Percentiles rank a stretch among this genome's conserved stretches.
Evolutionary conservation across 495 filamentous ascomycete genomes (phyloP).

Genomic region (Penicillium maclennaniae): DNA sequence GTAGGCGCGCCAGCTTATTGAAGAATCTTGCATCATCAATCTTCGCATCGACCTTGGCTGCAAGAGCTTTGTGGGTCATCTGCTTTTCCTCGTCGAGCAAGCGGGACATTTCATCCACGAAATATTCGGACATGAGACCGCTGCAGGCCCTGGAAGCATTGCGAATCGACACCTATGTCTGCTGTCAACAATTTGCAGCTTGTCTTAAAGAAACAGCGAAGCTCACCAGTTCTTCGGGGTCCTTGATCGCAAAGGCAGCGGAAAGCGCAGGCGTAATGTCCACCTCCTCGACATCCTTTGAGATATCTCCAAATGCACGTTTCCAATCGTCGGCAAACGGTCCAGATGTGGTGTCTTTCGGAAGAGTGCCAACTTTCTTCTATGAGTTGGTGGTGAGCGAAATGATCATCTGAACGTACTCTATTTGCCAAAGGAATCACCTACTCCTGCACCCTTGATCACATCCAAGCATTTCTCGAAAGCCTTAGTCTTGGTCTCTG

Average conservation of each 20-base stretch:
- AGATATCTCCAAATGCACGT: constrained; percentile 67
- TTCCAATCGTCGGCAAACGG: constrained; percentile 97
- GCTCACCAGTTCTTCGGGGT: constrained; percentile 81
- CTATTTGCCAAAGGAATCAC: constrained; percentile 20
- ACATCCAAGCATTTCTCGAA: constrained; percentile 75
- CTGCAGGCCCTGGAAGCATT: constrained; percentile 90
- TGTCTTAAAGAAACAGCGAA: neutral
- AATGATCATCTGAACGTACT: neutral
- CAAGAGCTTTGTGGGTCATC: constrained; percentile 80
- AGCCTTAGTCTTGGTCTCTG: constrained; percentile 79
- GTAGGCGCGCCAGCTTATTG: constrained; percentile 75
- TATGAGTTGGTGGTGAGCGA: constrained; percentile 24
- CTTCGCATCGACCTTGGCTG: constrained; percentile 81
- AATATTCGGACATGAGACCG: constrained; percentile 87
- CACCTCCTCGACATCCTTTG: constrained; percentile 82
- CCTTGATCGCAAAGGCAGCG: constrained; percentile 88
- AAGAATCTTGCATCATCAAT: constrained; percentile 93
- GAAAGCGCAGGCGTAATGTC: constrained; percentile 81
- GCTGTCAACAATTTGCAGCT: constrained; percentile 4
- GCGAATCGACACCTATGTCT: constrained; percentile 70
- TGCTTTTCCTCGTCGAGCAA: constrained; percentile 95
- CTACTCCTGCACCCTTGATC: constrained; percentile 84
- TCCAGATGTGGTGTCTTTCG: constrained; percentile 78
- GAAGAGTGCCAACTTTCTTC: constrained; percentile 84
- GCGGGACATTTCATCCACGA: constrained; percentile 95